A percentile compares a stretch with the other conserved stretches of the same genome.
Conservation (phyloP, 176 grass and related monocot species). For the Juncus effusus region DNA sequence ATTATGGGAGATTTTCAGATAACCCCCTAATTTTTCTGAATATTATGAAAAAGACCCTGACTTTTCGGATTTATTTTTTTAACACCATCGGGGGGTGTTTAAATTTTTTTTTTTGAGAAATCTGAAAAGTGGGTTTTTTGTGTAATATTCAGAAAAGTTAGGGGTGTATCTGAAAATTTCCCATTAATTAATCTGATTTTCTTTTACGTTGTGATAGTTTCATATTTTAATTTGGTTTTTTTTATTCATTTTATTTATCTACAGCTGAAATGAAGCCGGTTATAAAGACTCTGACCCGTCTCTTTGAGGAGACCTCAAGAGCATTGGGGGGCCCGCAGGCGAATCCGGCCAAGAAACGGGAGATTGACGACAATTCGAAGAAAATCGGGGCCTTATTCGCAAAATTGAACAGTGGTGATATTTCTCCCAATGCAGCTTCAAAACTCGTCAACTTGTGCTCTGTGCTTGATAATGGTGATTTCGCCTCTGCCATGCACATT, state of each 20-base stretch:
- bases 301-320: conserved; percentile 87
- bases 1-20: neutral
- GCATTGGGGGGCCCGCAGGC: conserved; percentile 61
- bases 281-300: conserved; percentile 67
- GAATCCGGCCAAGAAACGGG: conserved; percentile 69
- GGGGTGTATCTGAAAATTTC: too few species aligned
- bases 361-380: conserved; percentile 95
- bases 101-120: too few species aligned
- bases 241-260: conserved; percentile 28
- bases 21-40: neutral
- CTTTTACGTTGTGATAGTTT: conserved; percentile 4
- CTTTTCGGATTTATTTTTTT: too few species aligned
- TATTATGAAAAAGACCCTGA: too few species aligned
- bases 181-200: too few species aligned
- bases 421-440: conserved; percentile 85
- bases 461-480: conserved; percentile 70
- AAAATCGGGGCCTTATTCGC: conserved; percentile 87
- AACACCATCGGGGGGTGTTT: too few species aligned
- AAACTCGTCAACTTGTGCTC: conserved; percentile 81
- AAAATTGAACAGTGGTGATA: conserved; percentile 83
- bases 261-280: conserved; percentile 81
- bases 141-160: too few species aligned
- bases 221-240: neutral
- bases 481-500: conserved; percentile 66
- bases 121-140: too few species aligned